Evolutionary conservation across 768 basidiomycete genomes (phyloP).

Genomic region (Collybia mongolica): DNA sequence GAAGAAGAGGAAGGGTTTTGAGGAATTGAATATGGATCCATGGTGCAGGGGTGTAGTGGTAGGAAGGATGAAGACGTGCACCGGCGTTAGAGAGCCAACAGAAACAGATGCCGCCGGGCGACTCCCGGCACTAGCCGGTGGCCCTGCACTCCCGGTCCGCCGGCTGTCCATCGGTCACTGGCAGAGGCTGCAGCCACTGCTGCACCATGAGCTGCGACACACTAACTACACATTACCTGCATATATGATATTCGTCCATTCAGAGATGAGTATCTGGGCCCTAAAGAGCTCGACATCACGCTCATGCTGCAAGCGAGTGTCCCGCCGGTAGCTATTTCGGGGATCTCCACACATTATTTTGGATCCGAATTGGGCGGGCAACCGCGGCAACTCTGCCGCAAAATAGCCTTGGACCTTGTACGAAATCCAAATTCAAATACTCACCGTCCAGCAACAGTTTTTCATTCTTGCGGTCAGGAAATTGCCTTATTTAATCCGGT

Average conservation of each 20-base stretch:
- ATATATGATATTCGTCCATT: too few species aligned
- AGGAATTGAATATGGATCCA: constrained; percentile 35
- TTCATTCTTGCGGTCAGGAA: too few species aligned
- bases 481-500: too few species aligned
- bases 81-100: constrained; percentile 20
- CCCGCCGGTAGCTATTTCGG: constrained; percentile 17
- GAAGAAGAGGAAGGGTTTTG: constrained; percentile 16
- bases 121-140: constrained; percentile 16
- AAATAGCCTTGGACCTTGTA: too few species aligned
- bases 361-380: constrained; percentile 3
- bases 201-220: too few species aligned
- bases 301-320: neutral
- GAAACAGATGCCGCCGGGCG: constrained; percentile 31
- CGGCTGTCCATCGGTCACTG: constrained; percentile 14
- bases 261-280: too few species aligned
- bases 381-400: neutral
- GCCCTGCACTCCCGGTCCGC: constrained; percentile 14
- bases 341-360: neutral
- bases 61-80: constrained; percentile 16
- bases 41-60: constrained; percentile 21
- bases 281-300: neutral
- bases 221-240: too few species aligned
- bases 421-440: too few species aligned
- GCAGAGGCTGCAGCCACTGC: neutral
- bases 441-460: too few species aligned